Percentiles rank a stretch among this genome's conserved stretches.
Evolutionary conservation across 2,329 filamentous ascomycete species (phyloP).

Genomic region (Ophiostoma ips): DNA sequence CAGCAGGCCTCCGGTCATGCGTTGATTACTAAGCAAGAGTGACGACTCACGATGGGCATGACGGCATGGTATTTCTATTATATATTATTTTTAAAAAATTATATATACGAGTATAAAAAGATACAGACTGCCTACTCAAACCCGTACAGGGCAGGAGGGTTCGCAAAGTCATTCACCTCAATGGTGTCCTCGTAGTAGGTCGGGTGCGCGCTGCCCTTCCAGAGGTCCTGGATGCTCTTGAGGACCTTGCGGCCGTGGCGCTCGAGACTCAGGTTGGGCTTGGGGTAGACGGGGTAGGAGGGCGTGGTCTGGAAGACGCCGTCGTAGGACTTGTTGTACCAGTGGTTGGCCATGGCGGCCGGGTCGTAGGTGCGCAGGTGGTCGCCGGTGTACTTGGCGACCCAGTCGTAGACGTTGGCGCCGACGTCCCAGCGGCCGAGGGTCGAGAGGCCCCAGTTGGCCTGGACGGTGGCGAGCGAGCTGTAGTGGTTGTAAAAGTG

Average conservation of each 20-base stretch:
- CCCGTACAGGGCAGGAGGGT: constrained; percentile 16
- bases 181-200: constrained; percentile 18
- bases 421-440: constrained; percentile 60
- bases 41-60: too few relatives aligned
- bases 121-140: constrained; percentile 2
- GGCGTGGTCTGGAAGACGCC: constrained; percentile 17
- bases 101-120: background rate
- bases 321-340: constrained; percentile 18
- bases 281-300: constrained; percentile 16
- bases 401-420: constrained; percentile 52
- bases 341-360: constrained; percentile 11
- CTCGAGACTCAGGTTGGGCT: constrained; percentile 17
- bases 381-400: constrained; percentile 49
- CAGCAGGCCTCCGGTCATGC: too few relatives aligned
- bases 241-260: constrained; percentile 16
- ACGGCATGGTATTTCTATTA: too few relatives aligned
- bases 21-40: too few relatives aligned
- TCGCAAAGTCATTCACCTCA: constrained; percentile 18
- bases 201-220: constrained; percentile 15
- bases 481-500: constrained; percentile 65
- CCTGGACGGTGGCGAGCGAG: constrained; percentile 48
- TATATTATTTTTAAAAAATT: background rate
- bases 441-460: constrained; percentile 56
- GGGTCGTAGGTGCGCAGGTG: constrained; percentile 13
- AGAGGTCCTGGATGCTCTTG: constrained; percentile 13